Evolutionary conservation across 345 rosid genomes (phyloP), one percentile per base, ranked within the genome.

Genomic region (Clarkia xantiana): DNA sequence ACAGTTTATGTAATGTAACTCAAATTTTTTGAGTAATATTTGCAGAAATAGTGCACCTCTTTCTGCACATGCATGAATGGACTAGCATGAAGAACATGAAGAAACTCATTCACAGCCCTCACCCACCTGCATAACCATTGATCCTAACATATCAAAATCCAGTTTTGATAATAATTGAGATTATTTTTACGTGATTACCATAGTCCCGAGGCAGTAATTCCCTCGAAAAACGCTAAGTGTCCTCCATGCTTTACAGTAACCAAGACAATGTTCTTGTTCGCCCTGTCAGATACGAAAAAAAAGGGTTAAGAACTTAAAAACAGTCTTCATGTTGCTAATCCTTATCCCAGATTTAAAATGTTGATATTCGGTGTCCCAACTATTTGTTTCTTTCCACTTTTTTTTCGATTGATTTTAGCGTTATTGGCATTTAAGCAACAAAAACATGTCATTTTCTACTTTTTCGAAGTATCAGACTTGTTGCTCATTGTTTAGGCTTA

Each of bases 81-180:
- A 64, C 93, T 78, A 49, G 77, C 50, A 53, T 66, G 70, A 29
- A 88, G 78, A 17, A 65, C 70, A 13, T 60, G 51, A 55, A 84
- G 89, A 75, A 72, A 82, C 66, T 88, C 97, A 42, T 66, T 64
- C 45, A 67, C 62, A 45, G 93, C 95, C 59, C 89, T 73, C 14
- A 84, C 89, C 95, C 97, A 88, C 95, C 95, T 84, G 80, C 66
- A 56, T 1, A n/a, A n/a, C n/a, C n/a, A n/a, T n/a, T n/a, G n/a
- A n/a, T n/a, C n/a, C n/a, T n/a, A n/a, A n/a, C n/a, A n/a, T n/a
- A n/a, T n/a, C n/a, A n/a, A n/a, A n/a, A n/a, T n/a, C n/a, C n/a
- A n/a, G n/a, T n/a, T n/a, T n/a, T n/a, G n/a, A n/a, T 42, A 17
- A 36, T 5, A 46, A 42, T 34, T 11, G 16, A 9, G 10, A 44